Base-by-base conservation (phyloP, 345 rosid genomes). In the Erysimum cheiranthoides region DNA sequence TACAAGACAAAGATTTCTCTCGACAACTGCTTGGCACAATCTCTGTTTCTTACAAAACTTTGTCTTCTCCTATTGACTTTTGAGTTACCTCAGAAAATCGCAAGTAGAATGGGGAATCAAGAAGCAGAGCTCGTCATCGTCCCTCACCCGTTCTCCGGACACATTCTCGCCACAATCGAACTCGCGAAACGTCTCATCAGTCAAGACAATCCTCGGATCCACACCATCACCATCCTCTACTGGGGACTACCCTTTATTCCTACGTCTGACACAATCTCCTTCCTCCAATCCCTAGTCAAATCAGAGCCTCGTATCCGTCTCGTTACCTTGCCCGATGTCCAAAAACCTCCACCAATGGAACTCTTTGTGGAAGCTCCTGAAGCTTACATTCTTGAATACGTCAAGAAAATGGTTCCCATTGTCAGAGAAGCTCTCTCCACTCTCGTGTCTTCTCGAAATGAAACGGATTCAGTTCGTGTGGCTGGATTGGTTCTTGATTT, bases 401-500 rank as follows among this genome's bases (percentile, higher is more conserved):
- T 67, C 51, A 49, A 67, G 43, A 66, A 46, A 57, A 49, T 66
- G 67, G 50, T n/a, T 47, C 79, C 79, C 1, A 30, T 21, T 5
- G 52, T 67, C 11, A 67, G n/a, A 59, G 60, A 57, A 10, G 17
- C 51, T 34, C 32, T 75, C 58, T 46, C 39, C 5, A 58, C 38
- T 1, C 13, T 58, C 42, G 13, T 75, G 16, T 66, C 73, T 36
- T 65, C 78, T 17, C 65, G 57, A 21, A 14, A 52, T 1, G 63
- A 13, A 2, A 36, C 58, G 0, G 84, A 38, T n/a, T 61, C 84
- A n/a, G 63, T 51, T 66, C 70, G 56, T 12, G 81, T 83, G 45
- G 75, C 64, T 2, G 87, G 81, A n/a, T 43, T 88, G 5, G 65
- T 83, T 71, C 70, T 85, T 8, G 87, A 88, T 52, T 39, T 85